Base-by-base conservation (phyloP, 805 yeast species). In the Spathaspora passalidarum region DNA sequence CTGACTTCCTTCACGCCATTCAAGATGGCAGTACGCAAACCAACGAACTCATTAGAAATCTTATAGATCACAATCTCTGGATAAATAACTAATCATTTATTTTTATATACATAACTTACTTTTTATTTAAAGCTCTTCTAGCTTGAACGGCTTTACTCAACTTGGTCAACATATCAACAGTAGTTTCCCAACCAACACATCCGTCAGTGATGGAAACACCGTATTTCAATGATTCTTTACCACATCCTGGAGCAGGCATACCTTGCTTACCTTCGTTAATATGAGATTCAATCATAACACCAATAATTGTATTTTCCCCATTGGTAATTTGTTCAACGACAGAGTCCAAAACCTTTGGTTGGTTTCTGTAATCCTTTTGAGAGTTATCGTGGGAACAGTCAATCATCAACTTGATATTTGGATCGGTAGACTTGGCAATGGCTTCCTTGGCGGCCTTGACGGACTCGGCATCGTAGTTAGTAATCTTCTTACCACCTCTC, bases 361-460 rank as follows among this genome's bases (percentile, higher is more conserved):
- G 99, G 74, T 94, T 94, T 64, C 82, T 80, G 83, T 80, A 90
- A 73, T 94, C 94, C 72, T 94, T 94, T 69, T 78, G 82, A 32
- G 97, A 90, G 77, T 94, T 94, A 59, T 97, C 99, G 70, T 94
- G 99, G 40, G 97, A 91, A 72, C 97, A 94, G 72, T 94, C 99
- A 51, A 94, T 86, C 99, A 94, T 94, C 58, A 89, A 67, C 77
- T 70, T 58, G 71, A 76, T 67, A 49, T 65, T 68, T 48, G 75
- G 83, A 56, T 76, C 69, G 29, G 71, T 65, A 35, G 73, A 63
- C 52, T 71, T 69, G 41, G 61, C 53, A 56, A 88, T 79, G 63
- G 80, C 79, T 25, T 65, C 73, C 72, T 89, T 85, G 52, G 95
- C 94, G 34, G 76, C 84, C 36, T 78, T 73, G 35, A 94, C 88